A percentile compares a stretch with the other conserved stretches of the same genome.
Evolutionary conservation across 1,284 basidiomycete genomes (phyloP).

Genomic region (Puccinia brachypodii): DNA sequence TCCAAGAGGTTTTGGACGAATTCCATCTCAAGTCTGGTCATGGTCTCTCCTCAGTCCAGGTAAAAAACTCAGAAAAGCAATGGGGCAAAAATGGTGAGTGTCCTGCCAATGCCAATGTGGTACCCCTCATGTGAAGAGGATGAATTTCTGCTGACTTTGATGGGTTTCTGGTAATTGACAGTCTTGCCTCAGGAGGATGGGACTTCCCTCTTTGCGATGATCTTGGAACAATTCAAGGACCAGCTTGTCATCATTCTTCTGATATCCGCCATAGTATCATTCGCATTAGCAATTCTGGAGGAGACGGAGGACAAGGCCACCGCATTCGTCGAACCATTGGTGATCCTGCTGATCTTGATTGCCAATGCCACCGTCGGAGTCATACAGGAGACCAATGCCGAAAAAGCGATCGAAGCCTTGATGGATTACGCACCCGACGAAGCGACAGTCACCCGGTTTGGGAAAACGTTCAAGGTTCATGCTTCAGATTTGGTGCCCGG

Average conservation of each 20-base stretch:
- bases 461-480: slow-evolving; percentile 71
- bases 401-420: slow-evolving; percentile 92
- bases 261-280: slow-evolving; percentile 84
- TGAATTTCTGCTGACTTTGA: neutral
- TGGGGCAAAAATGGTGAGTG: slow-evolving; percentile 81
- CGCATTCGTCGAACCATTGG: slow-evolving; percentile 87
- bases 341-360: slow-evolving; percentile 87
- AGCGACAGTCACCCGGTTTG: slow-evolving; percentile 79
- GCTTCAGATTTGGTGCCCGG: slow-evolving; percentile 87
- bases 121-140: neutral
- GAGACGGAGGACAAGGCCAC: slow-evolving; percentile 65
- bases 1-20: slow-evolving; percentile 50
- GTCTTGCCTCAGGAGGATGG: slow-evolving; percentile 68
- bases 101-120: neutral
- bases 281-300: slow-evolving; percentile 82
- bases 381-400: slow-evolving; percentile 89
- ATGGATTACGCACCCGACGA: slow-evolving; percentile 94
- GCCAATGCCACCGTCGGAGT: slow-evolving; percentile 93
- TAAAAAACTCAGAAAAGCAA: slow-evolving; percentile 31
- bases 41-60: slow-evolving; percentile 49
- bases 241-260: slow-evolving; percentile 88
- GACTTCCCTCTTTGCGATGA: slow-evolving; percentile 87
- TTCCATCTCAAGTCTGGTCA: slow-evolving; percentile 50
- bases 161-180: slow-evolving; percentile 58
- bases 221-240: slow-evolving; percentile 97